Base-by-base conservation (phyloP, 202 grass and related monocot genomes). In the Cymbopogon flexuosus region DNA sequence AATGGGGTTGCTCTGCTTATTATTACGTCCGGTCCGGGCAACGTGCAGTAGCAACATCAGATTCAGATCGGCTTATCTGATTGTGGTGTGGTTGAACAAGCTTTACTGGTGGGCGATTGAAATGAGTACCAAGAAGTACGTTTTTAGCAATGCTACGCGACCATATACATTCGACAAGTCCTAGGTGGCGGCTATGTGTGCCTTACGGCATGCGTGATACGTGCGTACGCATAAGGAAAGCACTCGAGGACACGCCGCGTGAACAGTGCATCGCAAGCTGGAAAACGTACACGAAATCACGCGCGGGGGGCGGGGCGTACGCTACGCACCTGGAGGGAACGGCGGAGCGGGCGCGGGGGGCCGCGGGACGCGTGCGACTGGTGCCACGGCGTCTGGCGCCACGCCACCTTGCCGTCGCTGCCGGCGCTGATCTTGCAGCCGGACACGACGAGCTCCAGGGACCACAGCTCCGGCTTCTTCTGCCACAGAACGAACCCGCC, bases 361-460 rank as follows among this genome's bases (percentile, higher is more conserved):
- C 96, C 96, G 23, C 96, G 81, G 80, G 96, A 99, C 56, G 96
- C 92, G 84, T 99, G 96, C 2, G 96, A 99, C 62, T 96, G 96
- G 78, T 99, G 92, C 96, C 96, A 99, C 24, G 92, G 96, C 57
- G 96, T 99, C 85, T 99, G 96, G 24, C 96, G 84, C 96, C 96
- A 99, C 0, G 96, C 96, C 9, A 99, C 92, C 82, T 91, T 99
- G 60, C 96, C 96, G 62, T 99, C 92, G 49, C 96, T 99, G 30
- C 96, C 96, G 76, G 96, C 96, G 60, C 96, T 98, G 83, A 98
- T 98, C 88, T 98, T 98, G 92, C 90, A 95, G 15, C 96, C 96
- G 7, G 96, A 93, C 47, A 99, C 96, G 12, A 99, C 90, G 15
- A 99, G 87, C 85, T 99, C 96, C 18, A 99, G 88, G 74, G 90